These are phyloP conservation scores for Phaeosphaeria sp. DNA, from an alignment of 2,329 filamentous ascomycete species.

Conservation along the genomic window DNA sequence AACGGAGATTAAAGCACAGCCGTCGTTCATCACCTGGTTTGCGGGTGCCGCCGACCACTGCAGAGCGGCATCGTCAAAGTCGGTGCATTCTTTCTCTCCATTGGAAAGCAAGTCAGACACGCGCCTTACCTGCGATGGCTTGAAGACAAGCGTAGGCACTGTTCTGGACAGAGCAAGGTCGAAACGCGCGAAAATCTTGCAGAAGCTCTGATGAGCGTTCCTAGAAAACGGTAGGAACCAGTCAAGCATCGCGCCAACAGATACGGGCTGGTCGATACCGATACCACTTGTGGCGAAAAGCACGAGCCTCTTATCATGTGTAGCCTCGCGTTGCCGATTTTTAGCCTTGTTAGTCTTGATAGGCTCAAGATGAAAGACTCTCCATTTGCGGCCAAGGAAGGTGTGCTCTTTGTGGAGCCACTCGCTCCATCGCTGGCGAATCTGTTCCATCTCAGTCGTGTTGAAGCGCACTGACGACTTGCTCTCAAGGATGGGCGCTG, in stretches of 20 bases:
- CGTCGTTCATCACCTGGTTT: slow-evolving; percentile 54
- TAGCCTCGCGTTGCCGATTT: background rate
- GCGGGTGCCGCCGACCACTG: slow-evolving; percentile 23
- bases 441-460: slow-evolving; percentile 1
- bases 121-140: slow-evolving; percentile 43
- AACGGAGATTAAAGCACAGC: slow-evolving; percentile 70
- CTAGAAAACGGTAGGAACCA: slow-evolving; percentile 48
- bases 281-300: slow-evolving; percentile 46
- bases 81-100: slow-evolving; percentile 38
- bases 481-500: slow-evolving; percentile 38
- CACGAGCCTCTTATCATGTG: slow-evolving; percentile 32
- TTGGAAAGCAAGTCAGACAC: slow-evolving; percentile 43
- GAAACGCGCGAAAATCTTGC: slow-evolving; percentile 53
- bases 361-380: slow-evolving; percentile 46
- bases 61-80: slow-evolving; percentile 46
- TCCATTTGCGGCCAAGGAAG: slow-evolving; percentile 53
- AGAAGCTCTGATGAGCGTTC: slow-evolving; percentile 47
- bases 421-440: background rate
- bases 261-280: slow-evolving; percentile 27
- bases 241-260: slow-evolving; percentile 42
- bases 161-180: slow-evolving; percentile 54
- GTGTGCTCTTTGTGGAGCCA: slow-evolving; percentile 47
- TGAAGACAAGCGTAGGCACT: slow-evolving; percentile 45
- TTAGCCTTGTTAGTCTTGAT: slow-evolving; percentile 35
- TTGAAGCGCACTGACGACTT: slow-evolving; percentile 15